A percentile compares a stretch with the other conserved stretches of the same genome.
phyloP scores from a whole-genome alignment of 1,284 basidiomycete species.

The Kwoniella shivajii region DNA sequence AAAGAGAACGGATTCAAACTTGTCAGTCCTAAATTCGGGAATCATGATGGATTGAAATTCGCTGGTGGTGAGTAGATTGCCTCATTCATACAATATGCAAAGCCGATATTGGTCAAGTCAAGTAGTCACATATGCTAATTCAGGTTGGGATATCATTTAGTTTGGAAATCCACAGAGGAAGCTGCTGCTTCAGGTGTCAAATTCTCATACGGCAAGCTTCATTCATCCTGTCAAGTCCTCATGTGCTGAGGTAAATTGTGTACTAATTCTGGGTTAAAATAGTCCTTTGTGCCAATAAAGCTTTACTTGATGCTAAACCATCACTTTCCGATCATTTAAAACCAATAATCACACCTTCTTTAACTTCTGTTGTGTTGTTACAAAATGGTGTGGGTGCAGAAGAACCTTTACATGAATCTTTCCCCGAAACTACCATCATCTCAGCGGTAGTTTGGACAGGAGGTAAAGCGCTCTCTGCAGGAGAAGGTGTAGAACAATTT shows the following conservation, averaged over 20 bases:
- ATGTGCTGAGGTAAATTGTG: not conserved
- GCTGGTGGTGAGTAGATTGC: slow-evolving; percentile 42
- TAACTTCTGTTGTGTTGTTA: slow-evolving; percentile 56
- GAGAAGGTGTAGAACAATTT: slow-evolving; percentile 48
- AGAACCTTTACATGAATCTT: slow-evolving; percentile 53
- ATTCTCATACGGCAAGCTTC: slow-evolving; percentile 43
- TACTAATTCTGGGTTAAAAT: not conserved
- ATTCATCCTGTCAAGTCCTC: too few relatives aligned
- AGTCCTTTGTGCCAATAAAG: slow-evolving; percentile 55
- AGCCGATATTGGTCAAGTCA: not conserved
- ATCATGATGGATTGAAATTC: slow-evolving; percentile 42
- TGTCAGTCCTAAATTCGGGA: slow-evolving; percentile 45
- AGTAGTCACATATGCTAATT: not conserved
- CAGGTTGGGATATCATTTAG: slow-evolving; percentile 20
- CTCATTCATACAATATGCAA: not conserved
- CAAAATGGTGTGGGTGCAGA: slow-evolving; percentile 60
- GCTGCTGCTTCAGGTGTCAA: slow-evolving; percentile 41
- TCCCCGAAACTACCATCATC: slow-evolving; percentile 55
- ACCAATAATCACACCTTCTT: slow-evolving; percentile 37
- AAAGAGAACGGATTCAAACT: slow-evolving; percentile 50
- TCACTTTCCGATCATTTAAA: slow-evolving; percentile 47
- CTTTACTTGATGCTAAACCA: slow-evolving; percentile 48
- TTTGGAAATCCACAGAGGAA: slow-evolving; percentile 47
- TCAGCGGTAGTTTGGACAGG: slow-evolving; percentile 58
- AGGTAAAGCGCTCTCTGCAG: slow-evolving; percentile 42